These are phyloP conservation scores for Saccharomyces kudriavzevii DNA, from an alignment of 805 yeast species.

Conservation along the genomic window DNA sequence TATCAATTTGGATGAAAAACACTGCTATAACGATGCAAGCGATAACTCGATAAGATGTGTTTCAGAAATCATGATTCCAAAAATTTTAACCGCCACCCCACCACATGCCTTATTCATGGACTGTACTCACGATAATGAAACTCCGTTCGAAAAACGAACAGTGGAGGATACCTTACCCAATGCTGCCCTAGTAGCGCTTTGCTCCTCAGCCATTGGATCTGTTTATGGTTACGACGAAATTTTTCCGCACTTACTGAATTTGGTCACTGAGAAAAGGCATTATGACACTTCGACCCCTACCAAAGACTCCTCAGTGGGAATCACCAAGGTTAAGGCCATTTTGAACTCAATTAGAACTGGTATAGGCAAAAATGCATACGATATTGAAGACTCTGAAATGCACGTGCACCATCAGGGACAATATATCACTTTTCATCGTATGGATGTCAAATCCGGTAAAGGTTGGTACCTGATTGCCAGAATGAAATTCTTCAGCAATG, in stretches of 20 bases:
- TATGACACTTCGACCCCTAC: slow-evolving; percentile 32
- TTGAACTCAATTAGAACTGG: slow-evolving; percentile 50
- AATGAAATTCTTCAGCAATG: slow-evolving; percentile 51
- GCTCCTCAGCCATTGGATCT: slow-evolving; percentile 90
- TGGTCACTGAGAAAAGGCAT: slow-evolving; percentile 64
- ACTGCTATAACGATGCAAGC: slow-evolving; percentile 9
- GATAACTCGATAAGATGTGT: slow-evolving; percentile 25
- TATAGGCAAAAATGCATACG: slow-evolving; percentile 42
- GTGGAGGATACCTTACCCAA: slow-evolving; percentile 91
- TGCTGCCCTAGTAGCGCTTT: slow-evolving; percentile 88
- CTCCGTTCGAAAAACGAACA: slow-evolving; percentile 81
- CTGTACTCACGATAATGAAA: slow-evolving; percentile 93
- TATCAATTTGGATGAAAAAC: slow-evolving; percentile 32
- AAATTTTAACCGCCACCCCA: slow-evolving; percentile 53
- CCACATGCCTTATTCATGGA: slow-evolving; percentile 97
- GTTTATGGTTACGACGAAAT: slow-evolving; percentile 92
- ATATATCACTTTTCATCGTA: slow-evolving; percentile 81
- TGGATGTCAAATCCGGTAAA: slow-evolving; percentile 71
- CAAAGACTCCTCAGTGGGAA: slow-evolving; percentile 39
- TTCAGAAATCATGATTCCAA: slow-evolving; percentile 64
- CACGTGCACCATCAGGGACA: slow-evolving; percentile 92
- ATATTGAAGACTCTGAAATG: slow-evolving; percentile 68
- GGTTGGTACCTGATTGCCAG: slow-evolving; percentile 89
- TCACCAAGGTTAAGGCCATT: slow-evolving; percentile 59
- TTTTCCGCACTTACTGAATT: slow-evolving; percentile 71